Conservation (phyloP, 805 yeast genomes). For the Kodamaea restingae region DNA sequence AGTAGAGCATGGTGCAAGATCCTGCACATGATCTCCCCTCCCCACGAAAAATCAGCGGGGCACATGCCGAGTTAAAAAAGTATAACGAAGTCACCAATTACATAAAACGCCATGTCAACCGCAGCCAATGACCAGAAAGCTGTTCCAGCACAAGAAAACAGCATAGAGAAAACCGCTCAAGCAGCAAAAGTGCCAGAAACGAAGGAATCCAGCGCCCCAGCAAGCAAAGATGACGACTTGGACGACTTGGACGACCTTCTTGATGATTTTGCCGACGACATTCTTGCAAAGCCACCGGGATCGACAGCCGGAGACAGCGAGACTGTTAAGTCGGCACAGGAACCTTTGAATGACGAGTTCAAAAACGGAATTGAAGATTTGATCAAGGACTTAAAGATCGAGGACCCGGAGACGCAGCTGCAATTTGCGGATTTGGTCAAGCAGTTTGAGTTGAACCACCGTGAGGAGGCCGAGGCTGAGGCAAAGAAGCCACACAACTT, state of each 20-base stretch:
- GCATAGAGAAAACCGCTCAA: too few species aligned
- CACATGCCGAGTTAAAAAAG: constrained; percentile 2
- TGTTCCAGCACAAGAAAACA: background rate
- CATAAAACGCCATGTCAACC: constrained; percentile 4
- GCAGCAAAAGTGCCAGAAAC: constrained; percentile 1
- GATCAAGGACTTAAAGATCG: constrained; percentile 44
- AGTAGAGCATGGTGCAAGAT: background rate
- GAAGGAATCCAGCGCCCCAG: background rate
- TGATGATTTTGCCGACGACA: constrained; percentile 78
- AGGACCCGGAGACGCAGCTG: constrained; percentile 49
- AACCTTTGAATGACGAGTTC: constrained; percentile 30
- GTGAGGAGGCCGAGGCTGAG: constrained; percentile 25
- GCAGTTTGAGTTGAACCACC: constrained; percentile 36
- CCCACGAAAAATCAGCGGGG: constrained; percentile 10
- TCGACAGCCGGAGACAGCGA: constrained; percentile 21
- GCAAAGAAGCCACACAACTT: constrained; percentile 42
- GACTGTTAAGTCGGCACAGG: constrained; percentile 11
- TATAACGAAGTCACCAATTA: background rate
- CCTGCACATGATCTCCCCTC: constrained; percentile 6
- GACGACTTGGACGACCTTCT: constrained; percentile 80
- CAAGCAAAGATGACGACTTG: constrained; percentile 39
- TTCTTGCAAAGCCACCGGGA: constrained; percentile 60
- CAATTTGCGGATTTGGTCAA: constrained; percentile 48
- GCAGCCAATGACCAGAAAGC: background rate
- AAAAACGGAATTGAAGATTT: constrained; percentile 38